Percentiles rank a stretch among this genome's conserved stretches.
Evolutionary conservation across 257 asterid genomes (phyloP).

Genomic region (Mentha longifolia): DNA sequence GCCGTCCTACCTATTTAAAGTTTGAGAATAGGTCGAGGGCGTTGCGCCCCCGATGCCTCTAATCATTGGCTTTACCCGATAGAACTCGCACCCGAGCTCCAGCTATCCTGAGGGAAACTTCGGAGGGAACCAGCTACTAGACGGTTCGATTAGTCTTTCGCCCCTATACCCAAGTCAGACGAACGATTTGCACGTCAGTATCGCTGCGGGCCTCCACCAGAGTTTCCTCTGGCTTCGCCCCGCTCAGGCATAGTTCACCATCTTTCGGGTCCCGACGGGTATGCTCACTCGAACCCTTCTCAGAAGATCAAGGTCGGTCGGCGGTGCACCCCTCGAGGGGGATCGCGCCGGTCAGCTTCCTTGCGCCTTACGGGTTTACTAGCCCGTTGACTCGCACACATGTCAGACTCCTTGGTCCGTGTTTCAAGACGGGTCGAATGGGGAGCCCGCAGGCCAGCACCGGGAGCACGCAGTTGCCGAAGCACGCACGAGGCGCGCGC

Average conservation of each 20-base stretch:
- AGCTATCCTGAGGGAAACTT: slow-evolving; percentile 5
- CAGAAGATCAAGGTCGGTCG: background rate
- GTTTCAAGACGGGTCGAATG: background rate
- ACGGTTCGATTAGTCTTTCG: slow-evolving; percentile 11
- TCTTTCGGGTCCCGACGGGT: slow-evolving; percentile 13
- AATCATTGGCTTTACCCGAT: slow-evolving; percentile 5
- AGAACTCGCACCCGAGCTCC: slow-evolving; percentile 11
- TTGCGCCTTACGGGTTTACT: background rate
- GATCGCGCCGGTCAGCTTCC: background rate
- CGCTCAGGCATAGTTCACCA: slow-evolving; percentile 12
- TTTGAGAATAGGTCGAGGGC: no score
- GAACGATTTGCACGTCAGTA: slow-evolving; percentile 8
- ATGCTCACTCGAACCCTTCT: slow-evolving; percentile 13
- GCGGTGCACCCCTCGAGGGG: background rate
- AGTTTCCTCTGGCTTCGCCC: slow-evolving; percentile 9
- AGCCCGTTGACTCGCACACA: background rate
- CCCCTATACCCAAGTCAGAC: slow-evolving; percentile 9
- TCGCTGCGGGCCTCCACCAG: slow-evolving; percentile 9
- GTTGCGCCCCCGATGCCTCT: background rate
- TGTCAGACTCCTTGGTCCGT: background rate
- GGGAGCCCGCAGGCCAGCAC: no score
- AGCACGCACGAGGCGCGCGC: no score
- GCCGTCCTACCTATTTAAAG: no score
- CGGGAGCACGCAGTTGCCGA: no score
- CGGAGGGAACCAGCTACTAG: slow-evolving; percentile 13